Conservation (phyloP, 495 filamentous ascomycete species). For the Glarea lozoyensis region DNA sequence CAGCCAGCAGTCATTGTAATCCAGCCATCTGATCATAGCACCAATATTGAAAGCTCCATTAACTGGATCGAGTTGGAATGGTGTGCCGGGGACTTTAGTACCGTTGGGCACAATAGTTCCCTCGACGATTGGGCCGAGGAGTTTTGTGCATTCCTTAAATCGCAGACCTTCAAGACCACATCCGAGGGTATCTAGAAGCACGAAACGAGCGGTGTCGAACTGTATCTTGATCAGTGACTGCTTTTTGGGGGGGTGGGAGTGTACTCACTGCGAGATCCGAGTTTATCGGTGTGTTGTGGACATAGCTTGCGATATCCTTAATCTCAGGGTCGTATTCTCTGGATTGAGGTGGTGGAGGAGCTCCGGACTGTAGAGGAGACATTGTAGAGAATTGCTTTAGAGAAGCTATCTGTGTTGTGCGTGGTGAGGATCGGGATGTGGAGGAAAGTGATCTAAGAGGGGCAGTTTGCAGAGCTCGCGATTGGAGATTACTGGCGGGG, state of each 20-base stretch:
- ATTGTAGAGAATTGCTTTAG: slow-evolving; percentile 45
- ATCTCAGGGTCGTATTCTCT: slow-evolving; percentile 83
- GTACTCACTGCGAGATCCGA: slow-evolving; percentile 82
- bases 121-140: slow-evolving; percentile 87
- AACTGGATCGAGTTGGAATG: slow-evolving; percentile 90
- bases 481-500: slow-evolving; percentile 14
- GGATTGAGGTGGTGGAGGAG: slow-evolving; percentile 37
- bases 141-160: slow-evolving; percentile 91
- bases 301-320: slow-evolving; percentile 86
- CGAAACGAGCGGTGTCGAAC: slow-evolving; percentile 87
- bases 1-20: slow-evolving; percentile 99
- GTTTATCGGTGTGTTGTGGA: slow-evolving; percentile 82
- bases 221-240: slow-evolving; percentile 29
- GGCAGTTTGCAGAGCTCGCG: slow-evolving; percentile 17
- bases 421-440: slow-evolving; percentile 11
- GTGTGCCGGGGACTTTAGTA: slow-evolving; percentile 82
- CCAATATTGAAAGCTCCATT: slow-evolving; percentile 98
- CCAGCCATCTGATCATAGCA: slow-evolving; percentile 95
- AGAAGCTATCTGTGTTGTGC: slow-evolving; percentile 1
- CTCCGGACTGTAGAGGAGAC: slow-evolving; percentile 41
- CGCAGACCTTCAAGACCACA: slow-evolving; percentile 92
- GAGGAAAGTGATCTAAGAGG: slow-evolving; percentile 13
- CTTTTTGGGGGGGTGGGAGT: slow-evolving; percentile 13
- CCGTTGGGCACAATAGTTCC: slow-evolving; percentile 92
- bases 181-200: slow-evolving; percentile 90